Evolutionary conservation across 1,139 yeast genomes (phyloP).

Genomic region (Saccharomyces hybrid): DNA sequence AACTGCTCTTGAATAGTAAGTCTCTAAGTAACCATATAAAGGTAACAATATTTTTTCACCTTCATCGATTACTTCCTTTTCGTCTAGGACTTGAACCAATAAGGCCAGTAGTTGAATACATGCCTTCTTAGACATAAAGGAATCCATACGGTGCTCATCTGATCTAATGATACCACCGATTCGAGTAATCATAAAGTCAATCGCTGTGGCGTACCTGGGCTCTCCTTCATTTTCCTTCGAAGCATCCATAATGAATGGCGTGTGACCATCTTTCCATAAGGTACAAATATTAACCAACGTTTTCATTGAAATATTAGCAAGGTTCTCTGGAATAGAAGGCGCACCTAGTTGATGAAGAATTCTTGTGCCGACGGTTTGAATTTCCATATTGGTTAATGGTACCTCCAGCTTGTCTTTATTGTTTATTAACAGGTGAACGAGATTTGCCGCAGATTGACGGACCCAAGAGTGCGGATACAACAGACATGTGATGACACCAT

Average conservation of each 20-base stretch:
- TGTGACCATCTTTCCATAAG: conserved; percentile 49
- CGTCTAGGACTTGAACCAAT: conserved; percentile 44
- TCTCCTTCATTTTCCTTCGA: conserved; percentile 22
- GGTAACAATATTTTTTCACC: conserved; percentile 52
- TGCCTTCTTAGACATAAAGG: conserved; percentile 54
- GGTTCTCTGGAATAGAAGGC: conserved; percentile 56
- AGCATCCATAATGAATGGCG: conserved; percentile 33
- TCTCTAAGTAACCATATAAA: conserved; percentile 46
- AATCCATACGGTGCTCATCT: conserved; percentile 47
- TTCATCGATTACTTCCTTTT: conserved; percentile 35
- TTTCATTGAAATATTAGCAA: conserved; percentile 61
- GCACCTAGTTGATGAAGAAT: conserved; percentile 74
- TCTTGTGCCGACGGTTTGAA: conserved; percentile 62
- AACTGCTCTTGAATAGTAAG: conserved; percentile 33
- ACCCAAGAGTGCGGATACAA: conserved; percentile 92
- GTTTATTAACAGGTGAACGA: conserved; percentile 46
- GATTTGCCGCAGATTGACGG: conserved; percentile 59
- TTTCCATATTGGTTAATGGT: conserved; percentile 32
- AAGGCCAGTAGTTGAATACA: conserved; percentile 55
- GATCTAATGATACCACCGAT: conserved; percentile 58
- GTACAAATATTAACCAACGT: conserved; percentile 56
- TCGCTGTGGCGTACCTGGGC: conserved; percentile 36
- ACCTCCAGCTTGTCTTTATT: conserved; percentile 35
- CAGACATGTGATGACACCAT: conserved; percentile 44
- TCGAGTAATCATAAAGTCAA: conserved; percentile 57